Conservation (phyloP, 192 early-diverging fungal species). For the Coemansia nantahalensis region DNA sequence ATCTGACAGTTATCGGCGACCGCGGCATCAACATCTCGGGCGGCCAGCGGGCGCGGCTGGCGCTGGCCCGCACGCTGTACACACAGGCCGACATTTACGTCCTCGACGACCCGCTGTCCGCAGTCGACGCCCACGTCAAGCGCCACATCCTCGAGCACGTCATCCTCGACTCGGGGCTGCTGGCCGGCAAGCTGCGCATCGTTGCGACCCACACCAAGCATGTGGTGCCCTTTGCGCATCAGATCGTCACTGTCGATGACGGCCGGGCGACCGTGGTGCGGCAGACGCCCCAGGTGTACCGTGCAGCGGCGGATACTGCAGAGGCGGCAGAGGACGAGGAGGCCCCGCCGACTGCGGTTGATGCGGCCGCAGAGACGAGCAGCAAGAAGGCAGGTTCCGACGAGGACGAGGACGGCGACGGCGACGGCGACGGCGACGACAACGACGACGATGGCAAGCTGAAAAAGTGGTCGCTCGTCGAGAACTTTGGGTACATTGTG, state of each 20-base stretch:
- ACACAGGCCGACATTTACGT: conserved; percentile 64
- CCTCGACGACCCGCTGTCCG: conserved; percentile 70
- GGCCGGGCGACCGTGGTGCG: conserved; percentile 31
- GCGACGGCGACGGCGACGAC: too few species aligned
- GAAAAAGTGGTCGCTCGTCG: conserved; percentile 26
- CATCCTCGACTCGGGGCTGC: conserved; percentile 54
- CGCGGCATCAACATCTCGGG: conserved; percentile 70
- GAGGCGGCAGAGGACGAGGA: too few species aligned
- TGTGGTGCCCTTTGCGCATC: conserved; percentile 17
- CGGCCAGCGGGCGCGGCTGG: conserved; percentile 68
- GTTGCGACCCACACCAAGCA: conserved; percentile 34
- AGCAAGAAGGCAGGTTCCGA: too few species aligned
- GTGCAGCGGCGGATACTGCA: conserved; percentile 23
- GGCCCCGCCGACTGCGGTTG: too few species aligned
- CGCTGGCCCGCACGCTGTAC: conserved; percentile 65
- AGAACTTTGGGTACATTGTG: conserved; percentile 18
- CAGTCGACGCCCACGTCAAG: conserved; percentile 64
- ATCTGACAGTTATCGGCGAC: conserved; percentile 70
- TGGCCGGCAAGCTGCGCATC: conserved; percentile 53
- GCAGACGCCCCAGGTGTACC: conserved; percentile 40
- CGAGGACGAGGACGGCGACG: too few species aligned
- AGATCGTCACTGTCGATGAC: conserved; percentile 14
- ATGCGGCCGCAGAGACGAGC: conserved; percentile 14
- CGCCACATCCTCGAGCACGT: conserved; percentile 63
- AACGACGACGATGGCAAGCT: conserved; percentile 1